These are phyloP conservation scores for Tillandsia leiboldiana DNA, from an alignment of 176 grass and related monocot genomes.

Conservation along the genomic window DNA sequence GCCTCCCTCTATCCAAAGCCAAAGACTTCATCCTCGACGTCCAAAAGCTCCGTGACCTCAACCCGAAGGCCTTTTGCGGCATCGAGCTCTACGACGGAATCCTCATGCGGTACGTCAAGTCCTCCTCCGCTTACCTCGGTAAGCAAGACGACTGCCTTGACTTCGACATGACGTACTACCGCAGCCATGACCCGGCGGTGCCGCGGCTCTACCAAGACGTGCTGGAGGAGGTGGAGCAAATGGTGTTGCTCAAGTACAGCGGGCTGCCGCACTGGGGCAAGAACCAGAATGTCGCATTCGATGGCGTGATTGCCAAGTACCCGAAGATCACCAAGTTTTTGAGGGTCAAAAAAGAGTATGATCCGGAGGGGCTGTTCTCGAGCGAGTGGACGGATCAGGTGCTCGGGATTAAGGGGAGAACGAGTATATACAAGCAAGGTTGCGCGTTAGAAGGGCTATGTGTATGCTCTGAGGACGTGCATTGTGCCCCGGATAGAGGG, in stretches of 20 bases:
- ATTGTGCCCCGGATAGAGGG: slow-evolving; percentile 33
- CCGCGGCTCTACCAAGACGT: slow-evolving; percentile 34
- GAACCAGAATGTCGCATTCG: slow-evolving; percentile 49
- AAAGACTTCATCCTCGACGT: slow-evolving; percentile 38
- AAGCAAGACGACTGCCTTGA: slow-evolving; percentile 37
- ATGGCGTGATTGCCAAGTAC: slow-evolving; percentile 16
- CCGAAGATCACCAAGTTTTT: slow-evolving; percentile 20
- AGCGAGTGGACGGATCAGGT: slow-evolving; percentile 65
- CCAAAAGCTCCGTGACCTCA: slow-evolving; percentile 43
- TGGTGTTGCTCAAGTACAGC: slow-evolving; percentile 46
- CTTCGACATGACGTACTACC: slow-evolving; percentile 54
- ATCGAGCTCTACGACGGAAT: slow-evolving; percentile 47
- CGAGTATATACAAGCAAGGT: slow-evolving; percentile 22
- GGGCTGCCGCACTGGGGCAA: slow-evolving; percentile 62
- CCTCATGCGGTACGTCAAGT: slow-evolving; percentile 34
- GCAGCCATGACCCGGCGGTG: slow-evolving; percentile 16
- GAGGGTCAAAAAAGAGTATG: slow-evolving; percentile 29
- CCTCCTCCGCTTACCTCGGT: slow-evolving; percentile 37
- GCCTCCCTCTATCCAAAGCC: slow-evolving; percentile 29
- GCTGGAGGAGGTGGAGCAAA: slow-evolving; percentile 52
- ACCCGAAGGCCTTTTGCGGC: slow-evolving; percentile 32
- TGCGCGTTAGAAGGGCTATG: slow-evolving; percentile 55
- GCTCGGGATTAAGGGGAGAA: slow-evolving; percentile 31
- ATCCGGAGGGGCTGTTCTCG: slow-evolving; percentile 53
- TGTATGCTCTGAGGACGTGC: slow-evolving; percentile 33